phyloP scores from a whole-genome alignment of 345 rosid genomes.

The Linum trigynum region DNA sequence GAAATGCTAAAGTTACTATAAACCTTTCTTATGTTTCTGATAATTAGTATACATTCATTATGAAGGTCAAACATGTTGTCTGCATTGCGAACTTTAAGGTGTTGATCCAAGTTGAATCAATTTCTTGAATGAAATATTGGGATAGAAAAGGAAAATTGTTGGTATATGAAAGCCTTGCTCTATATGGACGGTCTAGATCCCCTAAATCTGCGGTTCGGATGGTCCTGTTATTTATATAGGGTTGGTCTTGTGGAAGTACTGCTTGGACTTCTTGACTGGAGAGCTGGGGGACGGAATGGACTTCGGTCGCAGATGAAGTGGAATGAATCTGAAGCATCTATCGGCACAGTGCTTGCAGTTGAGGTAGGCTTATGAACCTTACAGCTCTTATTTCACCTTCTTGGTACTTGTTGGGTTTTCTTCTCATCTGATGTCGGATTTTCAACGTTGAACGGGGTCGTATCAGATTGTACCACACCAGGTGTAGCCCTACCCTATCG shows the following conservation, averaged over 20 bases:
- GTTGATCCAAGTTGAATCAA: background rate
- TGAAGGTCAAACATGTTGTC: background rate
- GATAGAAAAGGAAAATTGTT: no score
- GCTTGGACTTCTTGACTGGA: conserved; percentile 97
- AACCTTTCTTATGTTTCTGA: no score
- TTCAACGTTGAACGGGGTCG: no score
- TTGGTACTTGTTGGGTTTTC: background rate
- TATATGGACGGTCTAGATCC: background rate
- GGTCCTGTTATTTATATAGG: conserved; percentile 32
- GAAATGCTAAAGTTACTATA: background rate
- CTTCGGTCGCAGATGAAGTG: conserved; percentile 90
- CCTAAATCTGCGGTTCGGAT: background rate
- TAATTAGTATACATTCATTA: no score
- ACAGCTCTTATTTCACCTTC: background rate
- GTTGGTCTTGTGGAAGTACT: conserved; percentile 93
- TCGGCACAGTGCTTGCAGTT: conserved; percentile 93
- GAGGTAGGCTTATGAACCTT: conserved; percentile 44
- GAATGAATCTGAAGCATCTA: conserved; percentile 98
- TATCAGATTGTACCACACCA: no score
- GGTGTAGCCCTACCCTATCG: no score
- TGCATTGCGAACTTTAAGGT: background rate
- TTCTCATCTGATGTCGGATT: background rate
- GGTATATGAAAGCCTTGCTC: background rate
- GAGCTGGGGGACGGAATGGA: conserved; percentile 84
- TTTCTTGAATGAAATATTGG: background rate